Conservation (phyloP, 208 protist genomes). For the Trypanosoma platydactyli region DNA sequence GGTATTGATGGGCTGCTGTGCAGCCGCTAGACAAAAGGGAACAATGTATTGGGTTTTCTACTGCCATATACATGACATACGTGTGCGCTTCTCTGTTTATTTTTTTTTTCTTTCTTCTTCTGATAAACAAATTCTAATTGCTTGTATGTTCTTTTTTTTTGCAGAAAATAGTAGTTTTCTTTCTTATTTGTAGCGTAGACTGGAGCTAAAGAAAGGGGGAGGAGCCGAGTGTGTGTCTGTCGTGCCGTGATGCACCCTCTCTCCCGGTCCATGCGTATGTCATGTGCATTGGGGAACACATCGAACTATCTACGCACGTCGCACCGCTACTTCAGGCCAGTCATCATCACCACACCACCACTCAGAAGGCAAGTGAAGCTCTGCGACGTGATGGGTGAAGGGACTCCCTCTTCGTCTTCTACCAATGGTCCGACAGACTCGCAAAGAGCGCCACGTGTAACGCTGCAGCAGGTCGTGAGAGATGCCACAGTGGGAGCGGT, state of each 20-base stretch:
- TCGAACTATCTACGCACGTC: background rate
- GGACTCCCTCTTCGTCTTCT: background rate
- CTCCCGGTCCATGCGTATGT: background rate
- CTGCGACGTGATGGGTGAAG: no score
- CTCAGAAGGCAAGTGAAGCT: no score
- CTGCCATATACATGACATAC: background rate
- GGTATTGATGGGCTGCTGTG: background rate
- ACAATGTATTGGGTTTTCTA: background rate
- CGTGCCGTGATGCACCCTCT: background rate
- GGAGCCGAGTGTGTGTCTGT: no score
- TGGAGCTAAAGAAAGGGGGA: no score
- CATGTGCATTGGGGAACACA: background rate
- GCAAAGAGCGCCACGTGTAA: background rate
- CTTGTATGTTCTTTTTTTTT: background rate
- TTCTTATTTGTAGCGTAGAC: background rate
- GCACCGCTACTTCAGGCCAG: background rate
- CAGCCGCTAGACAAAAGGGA: background rate
- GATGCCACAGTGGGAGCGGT: background rate
- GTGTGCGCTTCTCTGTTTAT: background rate
- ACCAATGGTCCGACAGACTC: background rate
- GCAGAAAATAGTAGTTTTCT: background rate
- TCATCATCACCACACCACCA: no score
- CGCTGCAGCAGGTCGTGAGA: conserved; percentile 4
- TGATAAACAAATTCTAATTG: background rate
- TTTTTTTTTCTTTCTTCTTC: conserved; percentile 4